Conservation (phyloP, 2,329 filamentous ascomycete genomes). For the Xylaria polymorpha region DNA sequence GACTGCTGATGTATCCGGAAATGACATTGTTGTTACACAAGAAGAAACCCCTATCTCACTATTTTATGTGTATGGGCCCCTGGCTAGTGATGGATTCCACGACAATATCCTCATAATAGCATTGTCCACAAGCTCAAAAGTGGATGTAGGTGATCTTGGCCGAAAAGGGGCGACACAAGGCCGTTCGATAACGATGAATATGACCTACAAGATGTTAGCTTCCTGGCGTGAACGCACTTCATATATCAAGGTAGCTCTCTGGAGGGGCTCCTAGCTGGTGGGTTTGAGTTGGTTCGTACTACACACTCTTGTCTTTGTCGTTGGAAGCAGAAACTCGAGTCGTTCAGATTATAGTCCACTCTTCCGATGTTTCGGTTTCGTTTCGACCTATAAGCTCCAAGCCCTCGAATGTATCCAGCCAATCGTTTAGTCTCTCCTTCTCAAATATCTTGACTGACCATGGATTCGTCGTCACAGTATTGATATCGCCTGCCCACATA, state of each 20-base stretch:
- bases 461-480: neutral
- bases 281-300: neutral
- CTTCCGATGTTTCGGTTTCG: neutral
- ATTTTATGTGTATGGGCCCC: no score
- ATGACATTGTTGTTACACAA: no score
- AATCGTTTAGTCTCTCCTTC: neutral
- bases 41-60: no score
- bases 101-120: neutral
- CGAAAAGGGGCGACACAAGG: neutral
- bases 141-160: neutral
- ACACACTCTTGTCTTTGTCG: neutral
- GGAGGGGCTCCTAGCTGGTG: neutral
- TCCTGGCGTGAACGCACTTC: neutral
- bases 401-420: neutral
- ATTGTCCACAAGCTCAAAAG: neutral
- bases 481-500: neutral
- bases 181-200: neutral
- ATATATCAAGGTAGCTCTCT: neutral
- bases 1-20: no score
- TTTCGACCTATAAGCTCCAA: neutral
- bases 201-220: neutral
- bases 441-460: neutral
- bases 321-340: neutral
- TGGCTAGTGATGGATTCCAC: neutral
- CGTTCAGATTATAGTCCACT: neutral